Conservation (phyloP, 164 flowering plant species). For the Magnolia officinalis region DNA sequence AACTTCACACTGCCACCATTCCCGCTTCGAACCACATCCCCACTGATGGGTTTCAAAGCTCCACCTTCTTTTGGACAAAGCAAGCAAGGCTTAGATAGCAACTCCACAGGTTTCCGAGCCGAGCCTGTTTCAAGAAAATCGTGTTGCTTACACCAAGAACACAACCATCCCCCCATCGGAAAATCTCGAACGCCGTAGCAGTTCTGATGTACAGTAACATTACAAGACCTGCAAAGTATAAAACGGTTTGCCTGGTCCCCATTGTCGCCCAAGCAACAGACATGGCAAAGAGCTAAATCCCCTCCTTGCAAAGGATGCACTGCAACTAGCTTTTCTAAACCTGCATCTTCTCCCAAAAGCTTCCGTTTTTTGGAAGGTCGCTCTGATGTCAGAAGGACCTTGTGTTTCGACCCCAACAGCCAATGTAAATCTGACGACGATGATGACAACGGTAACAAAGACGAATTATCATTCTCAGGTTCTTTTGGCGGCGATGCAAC, state of each 20-base stretch:
- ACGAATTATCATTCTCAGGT: background rate
- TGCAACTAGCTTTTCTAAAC: slow-evolving; percentile 59
- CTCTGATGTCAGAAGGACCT: slow-evolving; percentile 57
- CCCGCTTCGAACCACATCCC: slow-evolving; percentile 19
- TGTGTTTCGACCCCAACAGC: slow-evolving; percentile 71
- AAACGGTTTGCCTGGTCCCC: slow-evolving; percentile 38
- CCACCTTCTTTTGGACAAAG: slow-evolving; percentile 88
- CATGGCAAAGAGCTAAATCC: slow-evolving; percentile 47
- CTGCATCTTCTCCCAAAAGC: slow-evolving; percentile 68
- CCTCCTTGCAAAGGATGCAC: slow-evolving; percentile 43
- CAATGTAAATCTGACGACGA: slow-evolving; percentile 21
- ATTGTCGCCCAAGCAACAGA: slow-evolving; percentile 52
- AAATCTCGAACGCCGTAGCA: slow-evolving; percentile 78
- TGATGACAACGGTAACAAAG: background rate
- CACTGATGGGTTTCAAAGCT: slow-evolving; percentile 62
- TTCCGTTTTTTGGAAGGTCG: slow-evolving; percentile 86
- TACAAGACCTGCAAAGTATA: slow-evolving; percentile 65
- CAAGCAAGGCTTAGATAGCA: slow-evolving; percentile 40
- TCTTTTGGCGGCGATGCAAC: background rate
- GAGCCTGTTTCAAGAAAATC: slow-evolving; percentile 11
- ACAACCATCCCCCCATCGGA: slow-evolving; percentile 56
- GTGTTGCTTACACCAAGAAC: slow-evolving; percentile 69
- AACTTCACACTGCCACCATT: slow-evolving; percentile 36
- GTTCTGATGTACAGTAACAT: slow-evolving; percentile 65
- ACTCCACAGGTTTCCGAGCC: background rate